Base-by-base conservation (phyloP, 768 basidiomycete genomes). In the Nidularia sp. region DNA sequence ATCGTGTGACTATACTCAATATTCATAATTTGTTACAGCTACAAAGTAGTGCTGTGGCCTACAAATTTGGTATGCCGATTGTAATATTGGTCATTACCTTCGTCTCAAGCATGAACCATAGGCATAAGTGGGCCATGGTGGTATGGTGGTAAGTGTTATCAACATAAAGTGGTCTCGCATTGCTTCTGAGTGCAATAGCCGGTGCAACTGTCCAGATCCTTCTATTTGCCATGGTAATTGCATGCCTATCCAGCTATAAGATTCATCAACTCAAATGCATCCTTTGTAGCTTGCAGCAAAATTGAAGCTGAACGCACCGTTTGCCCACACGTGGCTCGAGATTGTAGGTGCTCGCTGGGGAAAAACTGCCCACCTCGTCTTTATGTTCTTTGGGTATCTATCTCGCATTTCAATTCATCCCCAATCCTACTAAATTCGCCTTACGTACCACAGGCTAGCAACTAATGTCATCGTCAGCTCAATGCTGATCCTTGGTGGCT, bases 391-490 rank as follows among this genome's bases (percentile, higher is more conserved):
- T 62, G 93, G 89, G 81, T 79, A 50, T 0, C 72, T 67, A 5
- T 44, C 4, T 7, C 12, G 47, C n/a, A 2, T 32, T 6, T 8
- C 29, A 29, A 41, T 34, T 45, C 5, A 42, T 18, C 4, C 2
- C 33, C 31, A n/a, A 22, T 46, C 8, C 15, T 34, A 25, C 8
- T n/a, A 5, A 18, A 36, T 10, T 15, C 34, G 12, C 10, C 18
- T 29, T 29, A 29, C 25, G 25, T 29, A 29, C 25, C 25, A 2
- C 48, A 84, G 84, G n/a, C 73, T 97, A 6, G 86, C 90, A 2
- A 94, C 94, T 34, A 95, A 95, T 66, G 76, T 96, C 51, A 90
- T 95, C 60, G 93, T 94, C n/a, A 90, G 88, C 47, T 89, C 86
- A 8, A 90, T 88, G 86, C 73, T 86, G 29, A 83, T 86, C 55